Conservation (phyloP, 2,329 filamentous ascomycete species). For the Sporothrix mexicana region DNA sequence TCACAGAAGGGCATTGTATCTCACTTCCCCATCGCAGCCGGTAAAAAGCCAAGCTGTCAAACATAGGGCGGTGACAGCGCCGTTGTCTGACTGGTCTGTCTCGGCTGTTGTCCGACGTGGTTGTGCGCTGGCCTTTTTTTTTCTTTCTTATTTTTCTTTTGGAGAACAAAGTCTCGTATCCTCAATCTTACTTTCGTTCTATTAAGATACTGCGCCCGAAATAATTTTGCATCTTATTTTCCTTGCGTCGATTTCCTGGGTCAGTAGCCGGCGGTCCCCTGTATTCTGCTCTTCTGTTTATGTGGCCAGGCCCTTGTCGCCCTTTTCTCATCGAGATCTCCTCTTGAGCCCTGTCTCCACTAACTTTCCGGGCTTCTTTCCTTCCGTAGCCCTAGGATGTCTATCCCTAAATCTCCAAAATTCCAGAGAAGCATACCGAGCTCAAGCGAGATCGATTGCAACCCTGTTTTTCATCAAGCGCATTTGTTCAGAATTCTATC, state of each 20-base stretch:
- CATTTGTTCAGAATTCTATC: background rate
- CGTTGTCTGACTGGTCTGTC: background rate
- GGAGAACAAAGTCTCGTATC: no score
- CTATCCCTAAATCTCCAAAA: background rate
- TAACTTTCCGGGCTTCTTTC: background rate
- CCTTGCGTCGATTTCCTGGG: background rate
- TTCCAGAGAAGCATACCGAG: background rate
- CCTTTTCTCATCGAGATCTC: conserved; percentile 17
- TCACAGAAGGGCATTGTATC: no score
- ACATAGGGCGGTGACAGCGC: background rate
- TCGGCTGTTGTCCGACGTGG: conserved; percentile 10
- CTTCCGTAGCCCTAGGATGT: background rate
- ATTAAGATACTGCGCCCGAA: background rate
- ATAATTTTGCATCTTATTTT: background rate
- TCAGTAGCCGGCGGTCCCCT: background rate
- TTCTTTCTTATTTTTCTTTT: background rate
- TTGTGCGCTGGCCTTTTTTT: conserved; percentile 6
- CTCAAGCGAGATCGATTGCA: background rate
- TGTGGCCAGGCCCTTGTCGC: background rate
- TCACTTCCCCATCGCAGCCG: no score
- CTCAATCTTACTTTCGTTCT: no score
- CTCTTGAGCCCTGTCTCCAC: conserved; percentile 14
- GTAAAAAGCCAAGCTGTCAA: no score
- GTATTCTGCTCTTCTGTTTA: background rate
- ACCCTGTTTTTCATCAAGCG: background rate